Conservation (phyloP, 176 grass and related monocot species). For the Aegilops bicornis region DNA sequence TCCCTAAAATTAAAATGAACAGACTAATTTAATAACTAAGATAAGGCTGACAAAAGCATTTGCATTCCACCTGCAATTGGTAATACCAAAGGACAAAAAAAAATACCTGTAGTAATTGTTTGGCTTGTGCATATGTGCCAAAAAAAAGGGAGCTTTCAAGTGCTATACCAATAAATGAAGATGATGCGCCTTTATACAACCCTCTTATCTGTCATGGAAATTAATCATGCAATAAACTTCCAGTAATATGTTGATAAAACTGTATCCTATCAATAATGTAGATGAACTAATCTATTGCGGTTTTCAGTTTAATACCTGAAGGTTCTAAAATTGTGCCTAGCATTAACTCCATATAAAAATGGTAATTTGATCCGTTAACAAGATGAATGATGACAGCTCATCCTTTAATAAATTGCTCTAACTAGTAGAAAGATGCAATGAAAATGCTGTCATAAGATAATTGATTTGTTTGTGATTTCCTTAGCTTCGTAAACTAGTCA, state of each 20-base stretch:
- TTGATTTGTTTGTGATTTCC: neutral
- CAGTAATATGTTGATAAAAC: neutral
- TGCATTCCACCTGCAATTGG: neutral
- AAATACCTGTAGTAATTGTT: slow-evolving; percentile 82
- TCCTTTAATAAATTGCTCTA: neutral
- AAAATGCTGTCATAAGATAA: neutral
- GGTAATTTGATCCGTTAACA: neutral
- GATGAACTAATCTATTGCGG: neutral
- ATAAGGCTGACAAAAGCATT: slow-evolving; percentile 1
- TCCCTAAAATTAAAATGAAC: slow-evolving; percentile 50
- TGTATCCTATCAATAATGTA: neutral
- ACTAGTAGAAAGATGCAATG: neutral
- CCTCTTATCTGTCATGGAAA: slow-evolving; percentile 74
- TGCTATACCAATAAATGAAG: slow-evolving; percentile 91
- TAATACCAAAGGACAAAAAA: neutral
- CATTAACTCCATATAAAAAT: neutral
- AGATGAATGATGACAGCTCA: neutral
- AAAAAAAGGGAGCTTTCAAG: slow-evolving; percentile 93
- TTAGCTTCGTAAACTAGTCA: neutral
- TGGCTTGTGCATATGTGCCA: slow-evolving; percentile 81
- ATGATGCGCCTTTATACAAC: slow-evolving; percentile 88
- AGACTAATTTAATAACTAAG: slow-evolving; percentile 18
- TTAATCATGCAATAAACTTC: slow-evolving; percentile 23
- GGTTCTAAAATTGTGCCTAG: neutral
- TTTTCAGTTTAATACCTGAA: neutral